Conservation (phyloP, 257 asterid species). For the Solanum paucissectum region DNA sequence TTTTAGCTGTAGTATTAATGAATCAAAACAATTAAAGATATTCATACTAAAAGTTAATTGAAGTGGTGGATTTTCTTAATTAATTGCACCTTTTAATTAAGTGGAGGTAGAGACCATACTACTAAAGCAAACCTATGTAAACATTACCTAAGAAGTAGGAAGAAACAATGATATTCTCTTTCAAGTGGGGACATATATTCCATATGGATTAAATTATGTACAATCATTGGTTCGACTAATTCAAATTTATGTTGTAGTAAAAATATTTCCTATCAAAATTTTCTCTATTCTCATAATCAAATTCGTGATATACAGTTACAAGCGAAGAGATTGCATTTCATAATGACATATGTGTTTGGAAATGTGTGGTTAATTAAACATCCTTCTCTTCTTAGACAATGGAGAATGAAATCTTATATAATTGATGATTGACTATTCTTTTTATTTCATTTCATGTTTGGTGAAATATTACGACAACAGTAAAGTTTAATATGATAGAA, state of each 20-base stretch:
- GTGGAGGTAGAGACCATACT: constrained; percentile 1
- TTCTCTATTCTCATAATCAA: neutral
- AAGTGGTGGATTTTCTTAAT: constrained; percentile 10
- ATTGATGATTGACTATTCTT: neutral
- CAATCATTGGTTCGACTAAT: neutral
- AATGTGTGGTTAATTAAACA: neutral
- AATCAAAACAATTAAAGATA: constrained; percentile 5
- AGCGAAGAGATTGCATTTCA: neutral
- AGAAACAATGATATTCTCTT: neutral
- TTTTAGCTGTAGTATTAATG: constrained; percentile 19
- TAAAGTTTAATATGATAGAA: neutral
- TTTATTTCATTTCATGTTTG: neutral
- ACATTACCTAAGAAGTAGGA: neutral
- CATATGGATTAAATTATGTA: neutral
- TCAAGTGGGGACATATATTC: neutral
- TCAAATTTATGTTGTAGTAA: neutral
- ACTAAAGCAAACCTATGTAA: neutral
- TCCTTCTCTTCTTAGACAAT: neutral
- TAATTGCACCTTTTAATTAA: neutral
- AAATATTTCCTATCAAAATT: neutral
- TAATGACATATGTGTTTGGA: neutral
- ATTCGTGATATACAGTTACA: neutral
- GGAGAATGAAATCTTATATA: neutral
- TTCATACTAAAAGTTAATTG: constrained; percentile 11
- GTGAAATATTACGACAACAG: neutral